Conservation (phyloP, 192 early-diverging fungal genomes). For the Linnemannia exigua region DNA sequence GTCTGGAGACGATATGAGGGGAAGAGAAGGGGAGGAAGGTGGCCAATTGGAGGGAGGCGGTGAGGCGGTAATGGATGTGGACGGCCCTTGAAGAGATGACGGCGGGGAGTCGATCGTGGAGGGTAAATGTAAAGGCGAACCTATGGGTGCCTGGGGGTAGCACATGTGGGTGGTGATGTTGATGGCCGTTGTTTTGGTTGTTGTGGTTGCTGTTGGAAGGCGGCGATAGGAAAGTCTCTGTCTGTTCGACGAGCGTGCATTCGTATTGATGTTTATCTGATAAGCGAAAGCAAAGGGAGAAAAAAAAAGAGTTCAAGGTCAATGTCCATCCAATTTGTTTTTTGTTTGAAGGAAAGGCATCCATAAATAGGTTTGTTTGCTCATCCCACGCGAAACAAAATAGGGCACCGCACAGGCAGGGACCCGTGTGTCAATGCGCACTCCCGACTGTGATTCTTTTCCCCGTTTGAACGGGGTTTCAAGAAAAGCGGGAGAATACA, state of each 20-base stretch:
- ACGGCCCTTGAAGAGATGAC: conserved; percentile 30
- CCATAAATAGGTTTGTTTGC: conserved; percentile 1
- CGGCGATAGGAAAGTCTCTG: conserved; percentile 3
- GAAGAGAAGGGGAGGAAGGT: conserved; percentile 40
- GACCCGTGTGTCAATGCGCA: conserved; percentile 5
- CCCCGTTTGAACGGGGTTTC: not conserved
- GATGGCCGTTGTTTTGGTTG: not conserved
- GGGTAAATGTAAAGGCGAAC: conserved; percentile 36
- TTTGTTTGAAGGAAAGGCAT: not conserved
- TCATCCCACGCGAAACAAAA: not conserved
- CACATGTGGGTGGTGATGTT: not conserved
- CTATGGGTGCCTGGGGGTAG: conserved; percentile 27
- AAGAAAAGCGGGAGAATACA: not conserved
- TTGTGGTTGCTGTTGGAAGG: not conserved
- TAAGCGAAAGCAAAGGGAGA: not conserved
- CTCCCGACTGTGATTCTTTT: not conserved
- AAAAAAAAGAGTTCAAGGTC: not conserved
- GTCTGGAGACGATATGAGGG: conserved; percentile 3
- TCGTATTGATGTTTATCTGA: conserved; percentile 34
- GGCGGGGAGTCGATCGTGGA: conserved; percentile 20
- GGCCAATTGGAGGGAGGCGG: conserved; percentile 19
- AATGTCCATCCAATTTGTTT: conserved; percentile 11
- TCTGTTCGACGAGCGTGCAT: conserved; percentile 29
- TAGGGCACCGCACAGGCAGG: conserved; percentile 2
- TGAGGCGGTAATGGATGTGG: conserved; percentile 38